Evolutionary conservation across 768 basidiomycete species (phyloP).

Genomic region (Kwoniella sp.): DNA sequence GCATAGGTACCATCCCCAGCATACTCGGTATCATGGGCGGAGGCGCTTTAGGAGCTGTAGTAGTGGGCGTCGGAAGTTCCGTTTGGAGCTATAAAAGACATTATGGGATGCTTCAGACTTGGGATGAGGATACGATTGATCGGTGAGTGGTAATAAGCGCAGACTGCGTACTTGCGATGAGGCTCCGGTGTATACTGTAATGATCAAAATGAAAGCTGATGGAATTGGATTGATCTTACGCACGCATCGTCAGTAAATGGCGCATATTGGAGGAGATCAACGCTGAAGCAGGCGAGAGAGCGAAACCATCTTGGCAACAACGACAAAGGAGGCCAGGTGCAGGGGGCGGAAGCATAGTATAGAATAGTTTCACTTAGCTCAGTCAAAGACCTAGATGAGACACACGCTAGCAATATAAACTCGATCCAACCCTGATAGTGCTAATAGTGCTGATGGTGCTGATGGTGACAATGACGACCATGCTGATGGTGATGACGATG

Average conservation of each 20-base stretch:
- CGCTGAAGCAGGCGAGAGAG: not conserved
- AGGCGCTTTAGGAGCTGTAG: not conserved
- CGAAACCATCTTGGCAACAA: not conserved
- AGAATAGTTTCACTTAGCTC: too few species aligned
- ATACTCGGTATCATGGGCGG: not conserved
- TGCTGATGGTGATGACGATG: too few species aligned
- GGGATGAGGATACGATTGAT: not conserved
- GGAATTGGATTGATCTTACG: not conserved
- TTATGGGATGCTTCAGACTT: not conserved
- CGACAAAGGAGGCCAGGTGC: too few species aligned
- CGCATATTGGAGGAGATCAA: conserved; percentile 4
- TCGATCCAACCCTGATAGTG: too few species aligned
- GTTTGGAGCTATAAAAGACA: not conserved
- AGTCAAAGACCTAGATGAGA: too few species aligned
- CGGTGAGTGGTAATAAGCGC: not conserved
- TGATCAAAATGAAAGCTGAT: too few species aligned
- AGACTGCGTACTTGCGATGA: not conserved
- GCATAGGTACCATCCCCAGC: not conserved
- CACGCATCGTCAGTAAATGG: conserved; percentile 1
- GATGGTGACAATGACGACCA: too few species aligned
- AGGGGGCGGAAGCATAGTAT: too few species aligned
- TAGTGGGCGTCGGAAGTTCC: not conserved
- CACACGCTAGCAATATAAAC: too few species aligned
- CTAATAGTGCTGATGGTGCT: too few species aligned
- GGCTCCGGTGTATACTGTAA: too few species aligned